Conservation (phyloP, 2,329 filamentous ascomycete species). For the Zasmidium angulare region DNA sequence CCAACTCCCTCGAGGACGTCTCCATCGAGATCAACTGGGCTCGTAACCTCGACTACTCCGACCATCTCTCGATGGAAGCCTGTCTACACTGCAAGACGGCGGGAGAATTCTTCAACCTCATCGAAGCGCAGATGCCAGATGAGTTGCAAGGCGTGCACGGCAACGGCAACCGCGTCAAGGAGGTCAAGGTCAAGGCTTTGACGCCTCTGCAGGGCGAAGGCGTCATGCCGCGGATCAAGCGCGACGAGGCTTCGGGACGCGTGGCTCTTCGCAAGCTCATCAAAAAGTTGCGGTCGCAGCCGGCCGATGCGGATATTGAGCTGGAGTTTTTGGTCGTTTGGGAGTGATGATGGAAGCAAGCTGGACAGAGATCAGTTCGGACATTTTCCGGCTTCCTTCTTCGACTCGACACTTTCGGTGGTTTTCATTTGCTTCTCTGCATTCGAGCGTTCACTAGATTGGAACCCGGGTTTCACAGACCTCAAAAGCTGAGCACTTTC, state of each 20-base stretch:
- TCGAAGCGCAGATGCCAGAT: conserved; percentile 12
- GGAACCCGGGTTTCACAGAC: neutral
- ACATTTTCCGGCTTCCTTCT: neutral
- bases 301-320: conserved; percentile 5
- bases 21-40: conserved; percentile 14
- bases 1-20: conserved; percentile 5
- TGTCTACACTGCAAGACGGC: conserved; percentile 3
- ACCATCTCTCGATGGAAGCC: conserved; percentile 1
- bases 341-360: neutral
- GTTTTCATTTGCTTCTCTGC: neutral
- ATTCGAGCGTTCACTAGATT: neutral
- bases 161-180: conserved; percentile 8
- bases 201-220: conserved; percentile 2
- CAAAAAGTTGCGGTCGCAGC: conserved; percentile 10
- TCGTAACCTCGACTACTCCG: conserved; percentile 7
- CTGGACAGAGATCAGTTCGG: neutral
- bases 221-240: conserved; percentile 7
- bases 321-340: conserved; percentile 14
- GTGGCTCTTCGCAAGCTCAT: conserved; percentile 2
- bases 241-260: conserved; percentile 6
- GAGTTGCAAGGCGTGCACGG: neutral
- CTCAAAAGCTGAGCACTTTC: neutral
- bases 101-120: conserved; percentile 7
- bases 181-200: conserved; percentile 7
- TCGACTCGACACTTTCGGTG: too few relatives aligned